Percentiles rank a stretch among this genome's conserved stretches.
phyloP scores from a whole-genome alignment of 805 yeast genomes.

The Teunomyces lycoperdinae region DNA sequence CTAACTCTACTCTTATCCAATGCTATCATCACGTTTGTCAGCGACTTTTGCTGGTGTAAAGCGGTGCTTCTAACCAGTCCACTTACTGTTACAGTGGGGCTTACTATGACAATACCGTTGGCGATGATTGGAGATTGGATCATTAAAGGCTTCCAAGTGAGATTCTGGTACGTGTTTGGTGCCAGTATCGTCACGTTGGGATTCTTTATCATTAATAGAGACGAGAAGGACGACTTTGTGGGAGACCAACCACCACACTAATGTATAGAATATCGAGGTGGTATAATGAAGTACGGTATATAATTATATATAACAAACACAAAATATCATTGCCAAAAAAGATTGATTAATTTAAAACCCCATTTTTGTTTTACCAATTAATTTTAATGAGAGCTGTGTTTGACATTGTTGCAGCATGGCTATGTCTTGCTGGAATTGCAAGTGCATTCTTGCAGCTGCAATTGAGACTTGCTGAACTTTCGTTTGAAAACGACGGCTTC shows the following conservation, averaged over 20 bases:
- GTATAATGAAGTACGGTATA: neutral
- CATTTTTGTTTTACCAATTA: too few species aligned
- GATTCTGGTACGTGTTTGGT: conserved; percentile 68
- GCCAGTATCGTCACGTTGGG: conserved; percentile 79
- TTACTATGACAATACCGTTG: conserved; percentile 89
- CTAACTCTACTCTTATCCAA: conserved; percentile 57
- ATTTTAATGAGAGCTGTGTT: neutral
- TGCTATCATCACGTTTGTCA: conserved; percentile 73
- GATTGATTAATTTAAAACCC: too few species aligned
- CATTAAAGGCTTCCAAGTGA: conserved; percentile 60
- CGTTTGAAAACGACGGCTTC: conserved; percentile 18
- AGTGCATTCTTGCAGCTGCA: neutral
- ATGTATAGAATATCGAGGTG: neutral
- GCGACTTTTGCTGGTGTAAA: conserved; percentile 94
- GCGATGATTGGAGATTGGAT: conserved; percentile 90
- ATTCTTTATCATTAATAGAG: conserved; percentile 77
- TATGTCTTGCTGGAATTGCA: neutral
- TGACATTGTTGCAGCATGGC: neutral
- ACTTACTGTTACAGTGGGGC: conserved; percentile 90
- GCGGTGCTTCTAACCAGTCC: conserved; percentile 94
- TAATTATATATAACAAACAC: neutral
- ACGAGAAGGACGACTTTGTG: conserved; percentile 62
- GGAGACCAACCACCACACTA: conserved; percentile 2
- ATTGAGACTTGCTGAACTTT: neutral
- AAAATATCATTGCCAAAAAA: neutral